Evolutionary conservation across 176 grass and related monocot genomes (phyloP).

Genomic region (Guadua angustifolia): DNA sequence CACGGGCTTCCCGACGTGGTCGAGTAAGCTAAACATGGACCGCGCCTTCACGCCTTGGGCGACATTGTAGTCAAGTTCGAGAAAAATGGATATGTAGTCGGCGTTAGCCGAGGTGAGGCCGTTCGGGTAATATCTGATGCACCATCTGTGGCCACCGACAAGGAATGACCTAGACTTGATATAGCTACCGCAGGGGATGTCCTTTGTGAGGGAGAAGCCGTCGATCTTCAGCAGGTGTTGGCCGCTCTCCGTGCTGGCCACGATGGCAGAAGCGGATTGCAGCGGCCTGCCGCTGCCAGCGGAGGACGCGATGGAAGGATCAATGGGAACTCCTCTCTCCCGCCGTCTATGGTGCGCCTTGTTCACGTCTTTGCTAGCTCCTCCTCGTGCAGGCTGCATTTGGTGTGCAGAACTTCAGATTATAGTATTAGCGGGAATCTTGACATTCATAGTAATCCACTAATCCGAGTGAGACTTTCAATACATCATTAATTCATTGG

Average conservation of each 20-base stretch:
- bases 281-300: background rate
- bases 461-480: too few relatives aligned
- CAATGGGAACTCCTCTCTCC: background rate
- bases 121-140: background rate
- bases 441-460: background rate
- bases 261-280: background rate
- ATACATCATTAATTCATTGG: too few relatives aligned
- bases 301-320: background rate
- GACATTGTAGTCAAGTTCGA: background rate
- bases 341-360: background rate
- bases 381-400: background rate
- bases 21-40: background rate
- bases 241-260: background rate
- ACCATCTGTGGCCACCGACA: background rate
- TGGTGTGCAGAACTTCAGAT: too few relatives aligned
- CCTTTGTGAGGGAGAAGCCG: slow-evolving; percentile 15
- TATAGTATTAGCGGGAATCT: background rate
- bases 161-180: background rate
- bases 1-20: background rate
- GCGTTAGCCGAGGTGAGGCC: accelerated
- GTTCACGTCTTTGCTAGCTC: background rate
- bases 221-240: slow-evolving; percentile 11
- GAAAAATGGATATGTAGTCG: background rate
- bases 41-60: background rate
- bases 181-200: accelerated